Conservation (phyloP, 2,329 filamentous ascomycete species). For the Aspergillus sp. region DNA sequence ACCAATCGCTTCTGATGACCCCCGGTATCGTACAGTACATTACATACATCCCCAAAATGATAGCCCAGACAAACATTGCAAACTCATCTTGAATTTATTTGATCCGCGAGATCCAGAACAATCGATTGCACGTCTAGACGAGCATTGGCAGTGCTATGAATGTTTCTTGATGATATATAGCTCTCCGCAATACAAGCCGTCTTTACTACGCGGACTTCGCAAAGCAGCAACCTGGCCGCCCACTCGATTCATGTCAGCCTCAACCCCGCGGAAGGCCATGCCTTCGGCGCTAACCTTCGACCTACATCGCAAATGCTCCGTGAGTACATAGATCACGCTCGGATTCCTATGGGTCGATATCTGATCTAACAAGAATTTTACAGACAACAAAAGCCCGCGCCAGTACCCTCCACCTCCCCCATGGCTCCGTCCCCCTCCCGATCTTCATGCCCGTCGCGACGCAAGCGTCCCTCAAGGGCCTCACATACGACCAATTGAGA, state of each 20-base stretch:
- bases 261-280: slow-evolving; percentile 39
- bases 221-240: neutral
- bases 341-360: neutral
- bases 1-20: neutral
- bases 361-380: neutral
- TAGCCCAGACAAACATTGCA: slow-evolving; percentile 8
- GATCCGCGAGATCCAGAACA: neutral
- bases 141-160: slow-evolving; percentile 2
- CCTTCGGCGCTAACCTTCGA: slow-evolving; percentile 76
- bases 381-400: slow-evolving; percentile 94
- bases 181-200: neutral
- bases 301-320: slow-evolving; percentile 77
- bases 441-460: slow-evolving; percentile 99
- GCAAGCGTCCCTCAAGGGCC: slow-evolving; percentile 90
- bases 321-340: slow-evolving; percentile 51
- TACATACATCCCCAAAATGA: neutral
- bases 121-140: neutral
- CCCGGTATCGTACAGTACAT: slow-evolving; percentile 4
- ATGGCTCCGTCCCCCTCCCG: slow-evolving; percentile 87
- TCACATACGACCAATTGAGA: slow-evolving; percentile 90
- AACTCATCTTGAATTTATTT: slow-evolving; percentile 4
- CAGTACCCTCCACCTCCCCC: slow-evolving; percentile 82
- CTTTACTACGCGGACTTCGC: neutral
- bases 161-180: slow-evolving; percentile 20
- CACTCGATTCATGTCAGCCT: slow-evolving; percentile 35